These are phyloP conservation scores for Biancaea sappan DNA, from an alignment of 306 rosid species.

Conservation along the genomic window DNA sequence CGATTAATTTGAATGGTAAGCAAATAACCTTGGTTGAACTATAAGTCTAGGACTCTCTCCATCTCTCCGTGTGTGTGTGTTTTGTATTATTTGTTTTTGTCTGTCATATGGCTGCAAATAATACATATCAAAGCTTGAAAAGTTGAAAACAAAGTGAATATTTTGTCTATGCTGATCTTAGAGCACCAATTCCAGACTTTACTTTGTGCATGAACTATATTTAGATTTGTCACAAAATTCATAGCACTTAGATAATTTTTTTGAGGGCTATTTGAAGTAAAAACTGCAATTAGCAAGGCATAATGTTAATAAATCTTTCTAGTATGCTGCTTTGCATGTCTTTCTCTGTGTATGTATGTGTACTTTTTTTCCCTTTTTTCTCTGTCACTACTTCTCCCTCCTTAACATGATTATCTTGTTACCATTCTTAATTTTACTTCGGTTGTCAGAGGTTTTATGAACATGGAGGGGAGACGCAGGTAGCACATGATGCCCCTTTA, in stretches of 20 bases:
- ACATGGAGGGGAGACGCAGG: conserved; percentile 94
- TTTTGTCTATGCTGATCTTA: conserved; percentile 8
- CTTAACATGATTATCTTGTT: conserved; percentile 21
- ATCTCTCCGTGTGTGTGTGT: neutral
- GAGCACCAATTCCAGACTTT: neutral
- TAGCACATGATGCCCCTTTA: conserved; percentile 84
- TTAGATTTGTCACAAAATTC: neutral
- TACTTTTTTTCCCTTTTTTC: neutral
- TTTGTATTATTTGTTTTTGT: neutral
- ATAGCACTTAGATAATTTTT: neutral
- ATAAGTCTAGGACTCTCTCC: neutral
- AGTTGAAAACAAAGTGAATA: conserved; percentile 6
- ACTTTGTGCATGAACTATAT: neutral
- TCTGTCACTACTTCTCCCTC: neutral
- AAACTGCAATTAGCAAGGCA: conserved; percentile 19
- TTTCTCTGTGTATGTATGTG: neutral
- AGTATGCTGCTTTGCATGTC: neutral
- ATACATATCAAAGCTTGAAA: neutral
- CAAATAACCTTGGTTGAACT: conserved; percentile 3
- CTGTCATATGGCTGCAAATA: neutral
- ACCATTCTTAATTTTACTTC: conserved; percentile 16
- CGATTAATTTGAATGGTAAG: conserved; percentile 14
- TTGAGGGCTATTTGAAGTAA: conserved; percentile 9
- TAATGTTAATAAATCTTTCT: neutral
- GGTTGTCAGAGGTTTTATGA: conserved; percentile 88